Conservation (phyloP, 164 flowering plant genomes). For the Berberis vulgaris region DNA sequence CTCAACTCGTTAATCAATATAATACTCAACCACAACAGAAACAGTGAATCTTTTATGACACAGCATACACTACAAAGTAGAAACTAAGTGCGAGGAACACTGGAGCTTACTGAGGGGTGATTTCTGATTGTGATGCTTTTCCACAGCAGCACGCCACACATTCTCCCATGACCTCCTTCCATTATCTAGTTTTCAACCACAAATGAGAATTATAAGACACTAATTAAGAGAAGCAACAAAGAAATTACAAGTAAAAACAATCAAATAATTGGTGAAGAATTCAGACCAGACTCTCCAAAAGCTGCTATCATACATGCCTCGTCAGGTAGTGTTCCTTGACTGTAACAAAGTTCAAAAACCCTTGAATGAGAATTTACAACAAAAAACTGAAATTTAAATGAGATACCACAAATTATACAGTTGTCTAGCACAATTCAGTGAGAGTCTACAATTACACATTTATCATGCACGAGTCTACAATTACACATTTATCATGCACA, state of each 20-base stretch:
- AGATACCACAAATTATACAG: too few relatives aligned
- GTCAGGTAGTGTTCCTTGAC: slow-evolving; percentile 84
- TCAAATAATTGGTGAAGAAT: background rate
- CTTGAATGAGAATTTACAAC: background rate
- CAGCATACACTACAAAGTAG: background rate
- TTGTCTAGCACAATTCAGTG: too few relatives aligned
- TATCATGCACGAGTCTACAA: too few relatives aligned
- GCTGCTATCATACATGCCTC: slow-evolving; percentile 90
- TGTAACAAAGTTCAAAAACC: slow-evolving; percentile 28
- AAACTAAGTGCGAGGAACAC: slow-evolving; percentile 37
- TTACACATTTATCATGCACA: too few relatives aligned
- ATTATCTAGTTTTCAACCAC: slow-evolving; percentile 45
- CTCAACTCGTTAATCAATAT: slow-evolving; percentile 5
- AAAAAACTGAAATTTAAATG: too few relatives aligned
- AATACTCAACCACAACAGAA: background rate
- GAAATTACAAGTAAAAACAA: background rate
- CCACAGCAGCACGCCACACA: slow-evolving; percentile 57
- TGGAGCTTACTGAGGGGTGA: slow-evolving; percentile 32
- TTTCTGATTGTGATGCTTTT: slow-evolving; percentile 49
- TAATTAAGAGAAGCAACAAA: background rate
- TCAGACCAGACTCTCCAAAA: slow-evolving; percentile 70
- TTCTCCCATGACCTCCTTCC: slow-evolving; percentile 77
- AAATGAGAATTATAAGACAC: slow-evolving; percentile 1
- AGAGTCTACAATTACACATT: too few relatives aligned
- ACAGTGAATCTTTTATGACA: background rate